A percentile compares a stretch with the other conserved stretches of the same genome.
Evolutionary conservation across 192 early-diverging fungal species (phyloP).

Genomic region (Linnemannia elongata): DNA sequence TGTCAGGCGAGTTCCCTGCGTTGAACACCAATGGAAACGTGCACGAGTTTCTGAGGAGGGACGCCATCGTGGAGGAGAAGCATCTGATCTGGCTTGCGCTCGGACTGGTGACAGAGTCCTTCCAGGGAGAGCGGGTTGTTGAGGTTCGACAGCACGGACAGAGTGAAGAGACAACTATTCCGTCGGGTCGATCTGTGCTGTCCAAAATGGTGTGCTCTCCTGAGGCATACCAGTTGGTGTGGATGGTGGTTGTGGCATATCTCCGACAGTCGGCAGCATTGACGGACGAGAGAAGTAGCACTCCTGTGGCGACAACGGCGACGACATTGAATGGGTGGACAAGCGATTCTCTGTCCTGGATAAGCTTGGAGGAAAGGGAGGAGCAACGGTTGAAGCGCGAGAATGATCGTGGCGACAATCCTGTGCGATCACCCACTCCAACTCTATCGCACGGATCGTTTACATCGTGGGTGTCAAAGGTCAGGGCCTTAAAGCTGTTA

Average conservation of each 20-base stretch:
- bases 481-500: conserved; percentile 13
- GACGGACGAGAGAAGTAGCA: neutral
- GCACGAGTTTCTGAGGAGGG: conserved; percentile 11
- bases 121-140: conserved; percentile 3
- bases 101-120: conserved; percentile 37
- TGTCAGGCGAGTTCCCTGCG: neutral
- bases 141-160: conserved; percentile 6
- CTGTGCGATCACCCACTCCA: neutral
- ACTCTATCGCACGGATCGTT: conserved; percentile 13
- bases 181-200: neutral
- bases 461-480: neutral
- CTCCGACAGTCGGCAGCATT: conserved; percentile 19
- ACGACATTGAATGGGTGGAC: neutral
- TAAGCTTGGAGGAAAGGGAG: neutral
- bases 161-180: neutral
- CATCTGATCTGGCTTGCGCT: conserved; percentile 48
- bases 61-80: conserved; percentile 35
- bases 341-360: neutral
- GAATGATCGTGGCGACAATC: neutral
- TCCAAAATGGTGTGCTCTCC: conserved; percentile 46
- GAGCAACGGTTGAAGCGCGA: neutral
- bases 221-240: conserved; percentile 51
- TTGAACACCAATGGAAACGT: conserved; percentile 24
- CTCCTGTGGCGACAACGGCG: neutral
- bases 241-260: conserved; percentile 31